Conservation (phyloP, 495 filamentous ascomycete genomes). For the Penicillium samsonianum region DNA sequence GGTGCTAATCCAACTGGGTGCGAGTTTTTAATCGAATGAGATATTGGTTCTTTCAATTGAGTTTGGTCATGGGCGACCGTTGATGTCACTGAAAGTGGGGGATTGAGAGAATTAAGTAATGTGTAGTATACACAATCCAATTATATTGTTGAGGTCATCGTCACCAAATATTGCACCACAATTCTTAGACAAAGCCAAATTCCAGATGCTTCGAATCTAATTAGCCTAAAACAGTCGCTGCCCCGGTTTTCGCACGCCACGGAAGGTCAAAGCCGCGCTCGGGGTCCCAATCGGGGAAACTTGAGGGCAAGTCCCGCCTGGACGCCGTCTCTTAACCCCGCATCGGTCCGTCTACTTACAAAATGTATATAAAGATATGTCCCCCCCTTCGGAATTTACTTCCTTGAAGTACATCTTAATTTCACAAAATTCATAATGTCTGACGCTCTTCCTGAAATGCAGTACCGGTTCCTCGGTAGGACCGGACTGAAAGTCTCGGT, state of each 20-base stretch:
- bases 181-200: too few relatives aligned
- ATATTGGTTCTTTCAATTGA: background rate
- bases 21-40: constrained; percentile 1
- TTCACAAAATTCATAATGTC: constrained; percentile 21
- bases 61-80: background rate
- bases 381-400: too few relatives aligned
- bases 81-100: background rate
- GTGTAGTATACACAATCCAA: too few relatives aligned
- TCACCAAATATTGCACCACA: constrained; percentile 1
- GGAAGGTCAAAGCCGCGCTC: constrained; percentile 1
- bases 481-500: constrained; percentile 76
- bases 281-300: constrained; percentile 10
- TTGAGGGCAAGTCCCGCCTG: background rate
- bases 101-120: background rate
- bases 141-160: background rate
- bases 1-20: constrained; percentile 25
- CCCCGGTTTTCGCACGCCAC: constrained; percentile 1
- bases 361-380: too few relatives aligned
- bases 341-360: constrained; percentile 14
- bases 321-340: constrained; percentile 14
- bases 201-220: constrained; percentile 1
- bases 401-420: background rate
- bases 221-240: constrained; percentile 14
- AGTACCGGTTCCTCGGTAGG: constrained; percentile 72
- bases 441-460: constrained; percentile 59